phyloP scores from a whole-genome alignment of 169 alveolate species.

The Cryptosporidium ubiquitum region DNA sequence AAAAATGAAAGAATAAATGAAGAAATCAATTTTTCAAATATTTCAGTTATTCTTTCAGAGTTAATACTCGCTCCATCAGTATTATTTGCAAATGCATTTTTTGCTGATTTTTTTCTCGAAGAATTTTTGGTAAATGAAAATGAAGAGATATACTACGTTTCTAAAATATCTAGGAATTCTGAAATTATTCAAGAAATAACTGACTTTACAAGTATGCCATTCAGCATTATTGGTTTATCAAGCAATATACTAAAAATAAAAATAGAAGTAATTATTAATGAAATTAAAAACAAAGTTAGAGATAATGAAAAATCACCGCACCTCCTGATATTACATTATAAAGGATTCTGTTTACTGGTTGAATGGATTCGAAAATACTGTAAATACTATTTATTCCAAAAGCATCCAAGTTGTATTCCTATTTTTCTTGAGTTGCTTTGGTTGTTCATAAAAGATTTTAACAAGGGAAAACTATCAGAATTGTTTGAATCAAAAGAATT shows the following conservation, averaged over 20 bases:
- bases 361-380: constrained; percentile 59
- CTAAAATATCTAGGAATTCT: constrained; percentile 11
- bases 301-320: neutral
- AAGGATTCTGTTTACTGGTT: constrained; percentile 4
- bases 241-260: constrained; percentile 27
- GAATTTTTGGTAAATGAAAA: neutral
- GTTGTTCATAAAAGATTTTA: neutral
- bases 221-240: constrained; percentile 14
- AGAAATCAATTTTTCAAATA: constrained; percentile 11
- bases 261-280: neutral
- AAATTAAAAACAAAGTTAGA: neutral
- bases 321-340: neutral
- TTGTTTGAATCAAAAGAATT: neutral
- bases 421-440: constrained; percentile 16
- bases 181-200: constrained; percentile 21
- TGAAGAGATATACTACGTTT: neutral
- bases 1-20: neutral
- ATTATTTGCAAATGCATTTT: constrained; percentile 38
- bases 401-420: constrained; percentile 22
- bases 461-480: neutral
- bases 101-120: neutral
- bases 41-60: constrained; percentile 29
- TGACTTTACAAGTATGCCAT: constrained; percentile 25
- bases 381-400: constrained; percentile 36
- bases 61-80: constrained; percentile 26